Conservation (phyloP, 2,329 filamentous ascomycete genomes). For the Diplodia seriata region DNA sequence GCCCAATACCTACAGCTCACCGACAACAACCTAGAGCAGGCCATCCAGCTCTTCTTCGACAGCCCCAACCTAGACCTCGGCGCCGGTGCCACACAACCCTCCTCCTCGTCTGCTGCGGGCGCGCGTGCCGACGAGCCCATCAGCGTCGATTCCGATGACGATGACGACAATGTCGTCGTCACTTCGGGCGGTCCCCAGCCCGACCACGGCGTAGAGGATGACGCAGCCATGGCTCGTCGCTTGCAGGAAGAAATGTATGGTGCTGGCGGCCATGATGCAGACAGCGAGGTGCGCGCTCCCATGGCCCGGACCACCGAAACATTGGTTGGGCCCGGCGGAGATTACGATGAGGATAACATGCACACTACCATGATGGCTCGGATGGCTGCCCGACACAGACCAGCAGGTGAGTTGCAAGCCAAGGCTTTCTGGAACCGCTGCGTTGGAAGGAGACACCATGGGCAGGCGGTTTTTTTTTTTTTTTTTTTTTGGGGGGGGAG, state of each 20-base stretch:
- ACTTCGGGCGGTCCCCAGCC: slow-evolving; percentile 40
- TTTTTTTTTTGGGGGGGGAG: too few species aligned
- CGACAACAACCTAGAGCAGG: slow-evolving; percentile 83
- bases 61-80: slow-evolving; percentile 74
- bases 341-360: slow-evolving; percentile 60
- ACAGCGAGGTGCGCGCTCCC: slow-evolving; percentile 79
- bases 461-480: too few species aligned
- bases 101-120: slow-evolving; percentile 44
- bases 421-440: background rate
- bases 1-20: slow-evolving; percentile 83
- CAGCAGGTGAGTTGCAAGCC: slow-evolving; percentile 12
- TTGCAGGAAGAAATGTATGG: slow-evolving; percentile 92
- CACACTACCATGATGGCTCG: slow-evolving; percentile 70
- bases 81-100: slow-evolving; percentile 45
- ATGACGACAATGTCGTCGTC: slow-evolving; percentile 58
- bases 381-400: slow-evolving; percentile 54
- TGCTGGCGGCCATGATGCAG: slow-evolving; percentile 44
- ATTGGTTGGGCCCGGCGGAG: slow-evolving; percentile 74
- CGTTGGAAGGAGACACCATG: background rate
- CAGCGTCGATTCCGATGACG: slow-evolving; percentile 78
- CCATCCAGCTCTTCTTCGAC: slow-evolving; percentile 88
- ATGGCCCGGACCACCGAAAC: slow-evolving; percentile 93
- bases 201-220: slow-evolving; percentile 68
- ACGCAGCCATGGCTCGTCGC: slow-evolving; percentile 89
- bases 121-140: slow-evolving; percentile 60